Conservation (phyloP, 768 basidiomycete species). For the Cystofilobasidium capitatum region DNA sequence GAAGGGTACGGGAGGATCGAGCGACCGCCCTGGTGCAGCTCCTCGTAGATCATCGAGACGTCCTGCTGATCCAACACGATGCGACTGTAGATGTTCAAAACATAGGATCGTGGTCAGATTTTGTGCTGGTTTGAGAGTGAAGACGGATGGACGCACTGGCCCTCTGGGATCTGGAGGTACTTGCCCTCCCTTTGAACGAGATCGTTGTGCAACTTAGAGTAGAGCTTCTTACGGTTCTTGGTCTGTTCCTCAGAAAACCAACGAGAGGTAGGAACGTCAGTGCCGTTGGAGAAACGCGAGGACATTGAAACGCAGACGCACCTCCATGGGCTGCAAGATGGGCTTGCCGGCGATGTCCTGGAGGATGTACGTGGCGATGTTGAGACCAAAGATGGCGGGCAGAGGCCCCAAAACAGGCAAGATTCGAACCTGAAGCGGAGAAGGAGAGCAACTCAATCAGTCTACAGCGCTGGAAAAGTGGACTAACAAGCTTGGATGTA, state of each 20-base stretch:
- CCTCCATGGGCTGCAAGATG: conserved; percentile 61
- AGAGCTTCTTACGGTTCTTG: conserved; percentile 73
- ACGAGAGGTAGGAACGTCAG: background rate
- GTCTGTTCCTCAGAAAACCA: conserved; percentile 43
- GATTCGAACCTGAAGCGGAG: conserved; percentile 41
- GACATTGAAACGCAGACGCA: background rate
- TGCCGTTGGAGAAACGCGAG: background rate
- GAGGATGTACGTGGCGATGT: conserved; percentile 78
- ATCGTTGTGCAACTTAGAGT: conserved; percentile 66
- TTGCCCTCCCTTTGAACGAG: conserved; percentile 57
- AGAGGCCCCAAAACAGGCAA: conserved; percentile 46
- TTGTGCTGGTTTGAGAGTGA: background rate
- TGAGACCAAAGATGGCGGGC: conserved; percentile 81
- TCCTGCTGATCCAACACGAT: conserved; percentile 15
- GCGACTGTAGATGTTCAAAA: background rate
- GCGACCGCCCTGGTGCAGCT: conserved; percentile 20
- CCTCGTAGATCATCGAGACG: conserved; percentile 22
- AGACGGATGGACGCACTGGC: conserved; percentile 11
- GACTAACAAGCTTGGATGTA: conserved; percentile 44
- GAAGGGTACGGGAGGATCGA: conserved; percentile 15
- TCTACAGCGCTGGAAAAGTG: background rate
- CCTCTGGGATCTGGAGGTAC: conserved; percentile 17
- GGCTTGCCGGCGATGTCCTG: conserved; percentile 77
- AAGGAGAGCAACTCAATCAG: background rate
- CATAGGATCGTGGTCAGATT: background rate